A percentile compares a stretch with the other conserved stretches of the same genome.
These are phyloP conservation scores for Fusarium lateritium DNA, from an alignment of 2,329 filamentous ascomycete genomes.

Conservation along the genomic window DNA sequence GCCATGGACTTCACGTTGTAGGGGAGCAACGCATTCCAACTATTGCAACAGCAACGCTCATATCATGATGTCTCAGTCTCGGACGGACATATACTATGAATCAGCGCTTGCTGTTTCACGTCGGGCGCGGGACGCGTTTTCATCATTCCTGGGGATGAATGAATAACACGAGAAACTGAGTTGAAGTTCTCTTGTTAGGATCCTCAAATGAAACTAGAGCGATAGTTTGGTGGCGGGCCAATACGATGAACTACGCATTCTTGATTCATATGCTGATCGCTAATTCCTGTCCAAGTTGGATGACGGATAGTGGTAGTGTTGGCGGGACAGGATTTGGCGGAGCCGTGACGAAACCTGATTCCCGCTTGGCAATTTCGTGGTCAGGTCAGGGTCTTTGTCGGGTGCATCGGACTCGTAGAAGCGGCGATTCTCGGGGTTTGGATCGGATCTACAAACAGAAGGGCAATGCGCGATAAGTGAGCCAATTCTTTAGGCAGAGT, in stretches of 20 bases:
- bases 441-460: background rate
- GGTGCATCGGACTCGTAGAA: conserved; percentile 18
- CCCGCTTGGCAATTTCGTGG: conserved; percentile 8
- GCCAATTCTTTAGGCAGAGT: background rate
- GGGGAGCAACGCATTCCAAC: conserved; percentile 55
- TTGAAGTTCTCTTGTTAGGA: background rate
- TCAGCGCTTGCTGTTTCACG: conserved; percentile 39
- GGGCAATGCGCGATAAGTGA: background rate
- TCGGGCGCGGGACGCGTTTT: conserved; percentile 7
- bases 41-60: conserved; percentile 40
- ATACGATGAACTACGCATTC: conserved; percentile 17
- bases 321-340: conserved; percentile 24
- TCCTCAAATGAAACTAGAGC: conserved; percentile 2
- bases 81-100: conserved; percentile 11
- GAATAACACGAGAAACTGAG: background rate
- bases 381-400: conserved; percentile 15
- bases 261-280: conserved; percentile 10
- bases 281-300: conserved; percentile 14
- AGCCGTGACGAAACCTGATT: conserved; percentile 28
- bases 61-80: conserved; percentile 43
- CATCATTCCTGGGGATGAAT: conserved; percentile 43
- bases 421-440: conserved; percentile 8
- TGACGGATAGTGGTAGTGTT: conserved; percentile 19
- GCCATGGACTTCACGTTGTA: conserved; percentile 37
- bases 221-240: conserved; percentile 1